Evolutionary conservation across 2,329 filamentous ascomycete species (phyloP).

Genomic region (Fonsecaea monophora): DNA sequence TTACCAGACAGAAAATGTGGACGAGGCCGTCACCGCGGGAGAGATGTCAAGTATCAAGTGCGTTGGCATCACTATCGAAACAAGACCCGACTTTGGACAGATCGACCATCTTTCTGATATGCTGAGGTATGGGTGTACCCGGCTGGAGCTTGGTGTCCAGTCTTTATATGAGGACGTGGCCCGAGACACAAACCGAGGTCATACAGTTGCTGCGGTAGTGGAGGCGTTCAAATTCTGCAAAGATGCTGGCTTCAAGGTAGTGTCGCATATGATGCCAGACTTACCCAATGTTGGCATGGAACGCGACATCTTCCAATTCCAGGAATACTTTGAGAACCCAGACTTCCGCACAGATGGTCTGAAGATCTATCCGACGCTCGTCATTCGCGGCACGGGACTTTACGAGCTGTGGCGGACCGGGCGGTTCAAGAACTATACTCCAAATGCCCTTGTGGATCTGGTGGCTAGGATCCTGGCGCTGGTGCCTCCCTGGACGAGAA

Average conservation of each 20-base stretch:
- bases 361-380: slow-evolving; percentile 97
- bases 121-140: slow-evolving; percentile 96
- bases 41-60: slow-evolving; percentile 98
- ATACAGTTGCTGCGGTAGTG: slow-evolving; percentile 92
- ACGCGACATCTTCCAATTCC: slow-evolving; percentile 93
- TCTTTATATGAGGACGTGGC: slow-evolving; percentile 97
- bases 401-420: slow-evolving; percentile 98
- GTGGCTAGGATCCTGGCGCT: slow-evolving; percentile 95
- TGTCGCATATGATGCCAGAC: slow-evolving; percentile 99
- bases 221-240: slow-evolving; percentile 98
- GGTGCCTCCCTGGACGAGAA: slow-evolving; percentile 95
- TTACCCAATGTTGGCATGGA: slow-evolving; percentile 98
- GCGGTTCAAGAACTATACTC: slow-evolving; percentile 97
- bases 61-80: slow-evolving; percentile 98
- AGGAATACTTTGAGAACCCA: slow-evolving; percentile 97
- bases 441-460: slow-evolving; percentile 92
- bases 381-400: slow-evolving; percentile 93
- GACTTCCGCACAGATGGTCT: slow-evolving; percentile 94
- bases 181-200: slow-evolving; percentile 94
- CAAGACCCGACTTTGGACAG: slow-evolving; percentile 92
- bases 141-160: slow-evolving; percentile 93
- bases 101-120: slow-evolving; percentile 95
- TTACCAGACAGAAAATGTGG: slow-evolving; percentile 91
- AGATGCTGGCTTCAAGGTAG: slow-evolving; percentile 97
- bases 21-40: slow-evolving; percentile 91